Conservation (phyloP, 306 rosid species). For the Sicyos edulis region DNA sequence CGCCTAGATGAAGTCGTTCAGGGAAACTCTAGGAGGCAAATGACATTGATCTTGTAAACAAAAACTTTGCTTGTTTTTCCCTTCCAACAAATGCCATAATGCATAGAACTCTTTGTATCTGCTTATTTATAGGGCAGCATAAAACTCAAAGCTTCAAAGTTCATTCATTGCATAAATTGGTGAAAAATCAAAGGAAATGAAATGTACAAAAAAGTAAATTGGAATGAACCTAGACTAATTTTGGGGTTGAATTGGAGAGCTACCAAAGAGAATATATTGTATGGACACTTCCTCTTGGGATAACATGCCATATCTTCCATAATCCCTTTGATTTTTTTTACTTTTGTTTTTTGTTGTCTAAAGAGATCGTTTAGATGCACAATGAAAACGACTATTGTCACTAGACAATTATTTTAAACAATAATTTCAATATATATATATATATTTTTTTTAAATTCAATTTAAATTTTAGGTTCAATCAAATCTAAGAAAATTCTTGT, state of each 20-base stretch:
- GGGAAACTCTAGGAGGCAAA: slow-evolving; percentile 32
- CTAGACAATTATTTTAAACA: too few species aligned
- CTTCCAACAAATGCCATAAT: too few species aligned
- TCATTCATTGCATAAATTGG: not conserved
- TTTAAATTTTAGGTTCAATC: too few species aligned
- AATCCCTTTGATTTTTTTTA: too few species aligned
- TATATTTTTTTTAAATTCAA: too few species aligned
- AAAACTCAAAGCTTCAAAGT: not conserved
- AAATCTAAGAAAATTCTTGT: too few species aligned
- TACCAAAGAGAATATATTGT: not conserved
- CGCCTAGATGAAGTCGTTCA: slow-evolving; percentile 26
- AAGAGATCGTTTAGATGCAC: not conserved
- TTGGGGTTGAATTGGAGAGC: not conserved
- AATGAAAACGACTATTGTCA: too few species aligned
- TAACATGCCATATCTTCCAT: too few species aligned
- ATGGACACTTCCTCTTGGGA: not conserved
- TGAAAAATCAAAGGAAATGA: not conserved
- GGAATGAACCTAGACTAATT: too few species aligned
- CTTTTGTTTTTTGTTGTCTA: not conserved
- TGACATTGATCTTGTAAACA: not conserved
- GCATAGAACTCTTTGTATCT: not conserved
- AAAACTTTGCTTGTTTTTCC: not conserved
- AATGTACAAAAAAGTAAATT: not conserved
- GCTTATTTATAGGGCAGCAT: too few species aligned
- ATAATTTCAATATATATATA: too few species aligned